phyloP scores from a whole-genome alignment of 805 yeast species.

The Cyberlindnera americana region DNA sequence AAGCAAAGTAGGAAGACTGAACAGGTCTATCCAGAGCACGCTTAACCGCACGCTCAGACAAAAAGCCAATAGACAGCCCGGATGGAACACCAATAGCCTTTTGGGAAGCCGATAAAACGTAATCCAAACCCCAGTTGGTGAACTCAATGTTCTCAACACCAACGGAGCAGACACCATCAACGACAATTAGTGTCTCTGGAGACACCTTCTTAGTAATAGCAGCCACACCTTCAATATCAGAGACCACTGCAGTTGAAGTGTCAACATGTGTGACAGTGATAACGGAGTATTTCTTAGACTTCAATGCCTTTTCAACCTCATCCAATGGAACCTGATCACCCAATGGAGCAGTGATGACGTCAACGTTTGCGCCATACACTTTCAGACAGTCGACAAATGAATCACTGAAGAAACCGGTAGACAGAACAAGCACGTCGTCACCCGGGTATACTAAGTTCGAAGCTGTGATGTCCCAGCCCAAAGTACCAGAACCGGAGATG shows the following conservation, averaged over 20 bases:
- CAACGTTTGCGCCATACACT: constrained; percentile 74
- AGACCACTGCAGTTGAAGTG: constrained; percentile 91
- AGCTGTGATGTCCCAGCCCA: constrained; percentile 91
- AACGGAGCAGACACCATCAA: constrained; percentile 94
- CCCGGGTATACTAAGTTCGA: constrained; percentile 66
- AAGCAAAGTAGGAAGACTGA: constrained; percentile 52
- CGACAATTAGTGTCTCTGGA: constrained; percentile 80
- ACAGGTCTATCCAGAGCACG: constrained; percentile 52
- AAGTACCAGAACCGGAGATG: constrained; percentile 86
- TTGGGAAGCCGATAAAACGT: constrained; percentile 87
- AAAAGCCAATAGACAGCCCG: constrained; percentile 76
- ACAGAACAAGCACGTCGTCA: constrained; percentile 74
- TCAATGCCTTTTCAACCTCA: constrained; percentile 53
- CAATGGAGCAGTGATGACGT: constrained; percentile 62
- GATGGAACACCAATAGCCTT: constrained; percentile 95
- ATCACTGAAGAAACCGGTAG: constrained; percentile 90
- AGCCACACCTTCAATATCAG: constrained; percentile 63
- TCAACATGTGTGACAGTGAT: constrained; percentile 93
- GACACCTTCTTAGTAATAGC: constrained; percentile 55
- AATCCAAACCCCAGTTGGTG: constrained; percentile 88
- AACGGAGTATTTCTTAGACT: constrained; percentile 50
- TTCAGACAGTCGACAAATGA: constrained; percentile 71
- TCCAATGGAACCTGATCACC: constrained; percentile 67
- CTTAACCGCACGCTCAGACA: constrained; percentile 70
- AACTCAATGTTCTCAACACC: constrained; percentile 86